Conservation (phyloP, 2,329 filamentous ascomycete genomes). For the Fusarium vanettenii region DNA sequence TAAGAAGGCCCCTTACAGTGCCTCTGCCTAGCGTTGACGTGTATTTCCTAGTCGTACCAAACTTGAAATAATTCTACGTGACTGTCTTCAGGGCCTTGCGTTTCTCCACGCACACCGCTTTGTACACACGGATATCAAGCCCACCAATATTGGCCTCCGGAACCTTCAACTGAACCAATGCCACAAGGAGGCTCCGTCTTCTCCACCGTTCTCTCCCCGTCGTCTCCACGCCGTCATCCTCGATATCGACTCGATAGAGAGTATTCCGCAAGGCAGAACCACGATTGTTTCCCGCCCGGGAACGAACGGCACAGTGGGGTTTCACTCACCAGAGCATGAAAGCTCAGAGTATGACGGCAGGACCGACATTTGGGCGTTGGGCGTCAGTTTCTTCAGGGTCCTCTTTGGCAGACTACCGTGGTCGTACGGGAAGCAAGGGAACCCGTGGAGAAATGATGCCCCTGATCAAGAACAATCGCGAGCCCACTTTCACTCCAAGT, state of each 20-base stretch:
- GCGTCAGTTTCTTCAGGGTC: not conserved
- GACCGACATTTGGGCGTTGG: conserved; percentile 1
- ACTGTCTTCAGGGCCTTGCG: conserved; percentile 4
- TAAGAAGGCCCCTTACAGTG: not conserved
- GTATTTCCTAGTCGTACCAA: not conserved
- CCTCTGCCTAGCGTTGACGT: not conserved
- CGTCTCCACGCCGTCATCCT: not conserved
- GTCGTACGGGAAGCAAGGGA: not conserved
- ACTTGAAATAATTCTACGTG: not conserved
- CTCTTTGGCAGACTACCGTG: not conserved
- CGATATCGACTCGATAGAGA: not conserved
- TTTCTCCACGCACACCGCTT: conserved; percentile 3
- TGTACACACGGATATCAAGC: conserved; percentile 6
- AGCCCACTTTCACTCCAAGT: not conserved
- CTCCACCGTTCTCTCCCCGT: not conserved
- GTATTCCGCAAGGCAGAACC: not conserved
- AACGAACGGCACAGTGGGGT: not conserved
- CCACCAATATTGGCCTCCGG: not conserved
- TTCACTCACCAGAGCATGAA: conserved; percentile 1
- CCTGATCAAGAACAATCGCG: not conserved
- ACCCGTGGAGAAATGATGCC: not conserved
- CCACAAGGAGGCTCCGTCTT: not conserved
- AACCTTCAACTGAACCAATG: not conserved
- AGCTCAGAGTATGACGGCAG: not conserved
- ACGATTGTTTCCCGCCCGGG: not conserved